Evolutionary conservation across 176 grass and related monocot genomes (phyloP), one percentile per base, ranked within the genome.

Genomic region (Oryza meridionalis): DNA sequence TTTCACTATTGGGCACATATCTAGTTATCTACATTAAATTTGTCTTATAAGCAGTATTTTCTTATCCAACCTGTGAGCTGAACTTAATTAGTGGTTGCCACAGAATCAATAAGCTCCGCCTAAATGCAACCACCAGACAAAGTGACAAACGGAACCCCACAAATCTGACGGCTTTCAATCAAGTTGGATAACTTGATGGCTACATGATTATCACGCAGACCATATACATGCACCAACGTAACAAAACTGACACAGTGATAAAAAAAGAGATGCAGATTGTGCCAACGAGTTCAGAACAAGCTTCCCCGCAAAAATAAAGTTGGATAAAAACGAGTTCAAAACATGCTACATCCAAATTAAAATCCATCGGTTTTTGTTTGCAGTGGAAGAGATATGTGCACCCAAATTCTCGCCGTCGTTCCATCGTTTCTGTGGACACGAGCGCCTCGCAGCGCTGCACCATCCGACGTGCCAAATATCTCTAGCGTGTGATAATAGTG

Each of bases 391-490:
- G 31, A 75, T 62, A 24, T 24, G 58, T 59, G 5, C 61, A 53
- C 59, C 84, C 69, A 17, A 86, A 64, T 78, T 75, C 62, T 24
- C 6, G 8, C 9, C 9, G 61, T 74, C 68, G 64, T 29, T n/a
- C 27, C 27, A 42, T 61, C 37, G 62, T 21, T 82, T 86, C 6
- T 87, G 84, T 90, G 89, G 89, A 76, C 84, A 79, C 1, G 37
- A 43, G 15, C 44, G 44, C 9, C 70, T 80, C 63, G 89, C 53
- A 2, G 42, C 22, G 40, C 84, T 80, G 51, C 84, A 69, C 89
- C 89, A 65, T 90, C 81, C 84, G 63, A 90, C 38, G 12, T 51
- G 49, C 13, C 89, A 84, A 80, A 87, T 90, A 90, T 90, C 88
- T 51, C 4, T 17, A 31, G 16, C 1, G 69, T 22, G 9, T 22